Percentiles rank a stretch among this genome's conserved stretches.
These are phyloP conservation scores for Fusarium fujikuroi DNA, from an alignment of 2,329 filamentous ascomycete species.

Conservation along the genomic window DNA sequence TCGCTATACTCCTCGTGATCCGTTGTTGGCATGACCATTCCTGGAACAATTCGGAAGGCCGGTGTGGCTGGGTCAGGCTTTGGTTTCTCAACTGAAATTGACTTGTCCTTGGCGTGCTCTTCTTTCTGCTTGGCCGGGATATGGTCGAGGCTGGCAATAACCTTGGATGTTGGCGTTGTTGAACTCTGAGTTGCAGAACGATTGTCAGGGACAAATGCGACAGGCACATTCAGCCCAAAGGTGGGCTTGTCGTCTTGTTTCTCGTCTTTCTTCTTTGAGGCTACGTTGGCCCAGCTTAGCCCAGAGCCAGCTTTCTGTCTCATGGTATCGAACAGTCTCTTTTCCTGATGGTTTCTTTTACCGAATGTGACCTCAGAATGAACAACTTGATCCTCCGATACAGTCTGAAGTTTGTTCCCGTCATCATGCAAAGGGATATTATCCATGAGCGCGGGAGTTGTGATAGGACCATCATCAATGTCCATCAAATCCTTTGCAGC, in stretches of 20 bases:
- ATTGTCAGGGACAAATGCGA: background rate
- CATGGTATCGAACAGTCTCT: conserved; percentile 37
- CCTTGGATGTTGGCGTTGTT: background rate
- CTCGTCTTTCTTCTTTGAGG: conserved; percentile 2
- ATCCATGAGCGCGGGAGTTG: conserved; percentile 31
- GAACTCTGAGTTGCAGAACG: background rate
- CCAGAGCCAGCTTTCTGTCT: conserved; percentile 27
- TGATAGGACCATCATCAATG: conserved; percentile 10
- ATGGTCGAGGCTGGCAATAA: no score
- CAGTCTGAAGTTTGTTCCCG: background rate
- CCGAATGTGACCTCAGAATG: conserved; percentile 21
- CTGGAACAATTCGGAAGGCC: conserved; percentile 4
- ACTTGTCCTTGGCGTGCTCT: background rate
- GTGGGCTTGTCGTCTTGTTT: background rate
- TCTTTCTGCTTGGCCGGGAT: background rate
- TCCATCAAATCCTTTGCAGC: conserved; percentile 29
- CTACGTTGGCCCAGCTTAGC: conserved; percentile 18
- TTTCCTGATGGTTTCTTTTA: conserved; percentile 11
- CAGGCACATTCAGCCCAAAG: conserved; percentile 23
- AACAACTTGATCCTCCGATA: background rate
- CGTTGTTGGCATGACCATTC: conserved; percentile 4
- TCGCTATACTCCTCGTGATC: background rate
- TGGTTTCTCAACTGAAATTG: background rate
- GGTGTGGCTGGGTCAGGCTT: no score
- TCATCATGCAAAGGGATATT: no score